A percentile compares a stretch with the other conserved stretches of the same genome.
These are phyloP conservation scores for Nakazawaea wickerhamii DNA, from an alignment of 805 yeast species.

Conservation along the genomic window DNA sequence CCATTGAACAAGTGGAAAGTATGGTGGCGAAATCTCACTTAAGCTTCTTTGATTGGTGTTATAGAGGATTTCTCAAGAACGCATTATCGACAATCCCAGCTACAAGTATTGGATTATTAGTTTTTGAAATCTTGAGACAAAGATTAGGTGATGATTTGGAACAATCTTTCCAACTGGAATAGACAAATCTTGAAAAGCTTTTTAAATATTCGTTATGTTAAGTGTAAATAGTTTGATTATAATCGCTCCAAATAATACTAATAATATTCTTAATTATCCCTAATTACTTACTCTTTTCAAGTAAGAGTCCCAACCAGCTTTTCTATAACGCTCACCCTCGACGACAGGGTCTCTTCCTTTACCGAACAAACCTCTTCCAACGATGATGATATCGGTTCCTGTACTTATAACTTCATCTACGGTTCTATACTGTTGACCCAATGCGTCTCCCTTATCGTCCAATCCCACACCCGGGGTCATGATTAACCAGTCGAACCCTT, in stretches of 20 bases:
- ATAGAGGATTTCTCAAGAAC: conserved; percentile 71
- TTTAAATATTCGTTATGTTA: background rate
- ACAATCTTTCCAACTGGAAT: conserved; percentile 1
- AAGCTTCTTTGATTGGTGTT: conserved; percentile 61
- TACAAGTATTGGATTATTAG: conserved; percentile 78
- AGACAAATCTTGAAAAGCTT: background rate
- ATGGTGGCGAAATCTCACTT: conserved; percentile 49
- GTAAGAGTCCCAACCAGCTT: conserved; percentile 96
- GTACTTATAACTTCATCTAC: conserved; percentile 76
- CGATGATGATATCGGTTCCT: conserved; percentile 94
- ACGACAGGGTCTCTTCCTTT: conserved; percentile 86
- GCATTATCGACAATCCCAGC: conserved; percentile 80
- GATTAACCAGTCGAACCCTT: conserved; percentile 90
- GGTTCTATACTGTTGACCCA: conserved; percentile 96
- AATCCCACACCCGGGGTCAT: conserved; percentile 99
- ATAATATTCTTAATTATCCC: conserved; percentile 14
- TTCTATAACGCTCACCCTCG: conserved; percentile 84
- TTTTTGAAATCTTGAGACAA: conserved; percentile 74
- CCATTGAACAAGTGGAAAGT: conserved; percentile 54
- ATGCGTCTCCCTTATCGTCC: conserved; percentile 91
- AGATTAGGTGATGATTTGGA: conserved; percentile 25
- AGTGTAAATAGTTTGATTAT: background rate
- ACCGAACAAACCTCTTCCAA: conserved; percentile 96
- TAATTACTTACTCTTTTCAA: conserved; percentile 34
- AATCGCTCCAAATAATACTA: conserved; percentile 3